Evolutionary conservation across 495 filamentous ascomycete species (phyloP), one percentile per base, ranked within the genome.

Genomic region (Trichoderma orchidacearum): DNA sequence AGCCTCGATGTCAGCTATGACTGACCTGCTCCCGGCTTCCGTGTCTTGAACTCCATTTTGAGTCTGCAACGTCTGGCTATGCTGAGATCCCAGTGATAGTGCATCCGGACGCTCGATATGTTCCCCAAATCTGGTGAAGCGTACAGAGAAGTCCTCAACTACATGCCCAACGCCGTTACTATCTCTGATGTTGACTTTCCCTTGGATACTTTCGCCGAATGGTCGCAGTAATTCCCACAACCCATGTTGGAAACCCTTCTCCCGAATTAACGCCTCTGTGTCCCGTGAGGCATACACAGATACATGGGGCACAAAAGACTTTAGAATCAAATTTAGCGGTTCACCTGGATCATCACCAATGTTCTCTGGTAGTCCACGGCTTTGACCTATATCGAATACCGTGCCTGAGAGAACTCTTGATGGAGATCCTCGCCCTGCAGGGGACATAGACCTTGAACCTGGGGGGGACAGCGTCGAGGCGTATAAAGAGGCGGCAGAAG

Each of bases 61-160:
- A 48, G 11, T 27, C n/a, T 17, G 30, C 5, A 7, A 17, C 32
- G 30, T 5, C 53, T 17, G 53, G n/a, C 11, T 25, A 21, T 34
- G 32, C 30, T 36, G 30, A 27, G 32, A 34, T 12, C 51, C 51
- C 5, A 23, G 12, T 11, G 41, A 25, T 25, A 53, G 53, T 15
- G 67, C 58, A 50, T 75, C 70, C 18, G 80, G 76, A n/a, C 69
- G 66, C 56, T 80, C 78, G 18, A 86, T 66, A 1, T 80, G 79
- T 58, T 84, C 83, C 23, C 73, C 78, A 53, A 86, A 78, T 51
- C 81, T 75, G 4, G 85, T 81, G 67, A 98, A 95, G 41, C 86
- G 85, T 52, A 97, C 78, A 2, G 87, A 85, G 70, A 88, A 98
- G 65, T 97, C 90, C 28, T 96, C 93, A 75, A 85, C 94, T 30